Conservation (phyloP, 176 grass and related monocot genomes). For the Luzula sylvatica region DNA sequence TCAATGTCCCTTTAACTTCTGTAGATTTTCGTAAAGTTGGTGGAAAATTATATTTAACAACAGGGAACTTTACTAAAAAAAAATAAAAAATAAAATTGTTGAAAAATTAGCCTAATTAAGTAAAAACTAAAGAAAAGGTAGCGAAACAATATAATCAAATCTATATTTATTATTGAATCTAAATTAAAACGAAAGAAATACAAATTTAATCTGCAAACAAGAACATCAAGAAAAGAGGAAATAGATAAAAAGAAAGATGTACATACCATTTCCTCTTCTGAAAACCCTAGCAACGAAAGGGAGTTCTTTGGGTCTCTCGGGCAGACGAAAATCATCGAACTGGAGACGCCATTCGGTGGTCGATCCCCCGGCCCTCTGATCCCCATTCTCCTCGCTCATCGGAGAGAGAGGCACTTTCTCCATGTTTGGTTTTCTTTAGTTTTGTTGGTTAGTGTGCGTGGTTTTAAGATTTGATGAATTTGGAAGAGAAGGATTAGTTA, state of each 20-base stretch:
- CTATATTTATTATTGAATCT: not conserved
- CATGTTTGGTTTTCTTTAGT: not conserved
- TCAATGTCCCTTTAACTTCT: conserved; percentile 6
- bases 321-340: conserved; percentile 51
- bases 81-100: too few relatives aligned
- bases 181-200: not conserved
- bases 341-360: conserved; percentile 48
- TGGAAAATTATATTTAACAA: not conserved
- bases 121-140: not conserved
- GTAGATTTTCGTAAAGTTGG: not conserved
- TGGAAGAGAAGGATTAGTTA: not conserved
- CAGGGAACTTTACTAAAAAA: conserved; percentile 10
- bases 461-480: too few relatives aligned
- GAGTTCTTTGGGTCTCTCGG: conserved; percentile 43
- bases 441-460: too few relatives aligned
- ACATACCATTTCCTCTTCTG: conserved; percentile 39
- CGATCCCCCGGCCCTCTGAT: not conserved
- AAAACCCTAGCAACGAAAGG: conserved; percentile 46
- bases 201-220: not conserved
- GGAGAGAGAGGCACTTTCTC: conserved; percentile 11
- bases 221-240: not conserved
- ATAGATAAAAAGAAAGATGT: not conserved
- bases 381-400: not conserved
- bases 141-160: not conserved
- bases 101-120: too few relatives aligned